Evolutionary conservation across 495 filamentous ascomycete genomes (phyloP).

Genomic region (Talaromyces borbonicus): DNA sequence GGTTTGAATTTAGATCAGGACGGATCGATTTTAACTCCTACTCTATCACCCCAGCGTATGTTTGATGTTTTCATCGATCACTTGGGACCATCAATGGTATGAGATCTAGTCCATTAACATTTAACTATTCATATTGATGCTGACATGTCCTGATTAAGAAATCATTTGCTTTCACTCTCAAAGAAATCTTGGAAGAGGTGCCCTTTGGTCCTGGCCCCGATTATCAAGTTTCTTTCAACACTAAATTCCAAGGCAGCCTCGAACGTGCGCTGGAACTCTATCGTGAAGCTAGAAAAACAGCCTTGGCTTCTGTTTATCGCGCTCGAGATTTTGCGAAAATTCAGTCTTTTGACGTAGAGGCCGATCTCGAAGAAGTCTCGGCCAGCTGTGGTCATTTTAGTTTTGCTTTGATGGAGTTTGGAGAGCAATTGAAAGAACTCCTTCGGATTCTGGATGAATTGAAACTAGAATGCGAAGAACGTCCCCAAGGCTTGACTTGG

Average conservation of each 20-base stretch:
- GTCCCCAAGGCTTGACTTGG: slow-evolving; percentile 56
- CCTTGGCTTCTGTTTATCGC: slow-evolving; percentile 68
- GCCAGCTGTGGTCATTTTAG: slow-evolving; percentile 94
- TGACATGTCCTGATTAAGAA: slow-evolving; percentile 39
- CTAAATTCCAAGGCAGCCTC: slow-evolving; percentile 67
- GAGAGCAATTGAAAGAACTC: slow-evolving; percentile 75
- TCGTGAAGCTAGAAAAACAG: slow-evolving; percentile 58
- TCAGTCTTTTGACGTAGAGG: slow-evolving; percentile 61
- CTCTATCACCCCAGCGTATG: slow-evolving; percentile 57
- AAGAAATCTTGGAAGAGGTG: slow-evolving; percentile 77
- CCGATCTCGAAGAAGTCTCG: slow-evolving; percentile 91
- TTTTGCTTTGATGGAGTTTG: slow-evolving; percentile 79
- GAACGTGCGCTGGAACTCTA: slow-evolving; percentile 72
- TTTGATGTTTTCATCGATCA: slow-evolving; percentile 80
- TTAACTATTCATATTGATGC: slow-evolving; percentile 4
- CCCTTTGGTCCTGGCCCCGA: slow-evolving; percentile 61
- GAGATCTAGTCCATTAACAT: not conserved
- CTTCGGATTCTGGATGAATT: slow-evolving; percentile 78
- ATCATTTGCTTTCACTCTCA: slow-evolving; percentile 81
- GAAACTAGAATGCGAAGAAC: slow-evolving; percentile 54
- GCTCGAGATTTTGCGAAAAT: slow-evolving; percentile 57
- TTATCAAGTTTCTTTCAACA: slow-evolving; percentile 61
- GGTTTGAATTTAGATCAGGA: slow-evolving; percentile 17
- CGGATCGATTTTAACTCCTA: slow-evolving; percentile 10
- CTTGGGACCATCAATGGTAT: slow-evolving; percentile 83